phyloP scores from a whole-genome alignment of 768 basidiomycete species.

The Pleurotus platypus region DNA sequence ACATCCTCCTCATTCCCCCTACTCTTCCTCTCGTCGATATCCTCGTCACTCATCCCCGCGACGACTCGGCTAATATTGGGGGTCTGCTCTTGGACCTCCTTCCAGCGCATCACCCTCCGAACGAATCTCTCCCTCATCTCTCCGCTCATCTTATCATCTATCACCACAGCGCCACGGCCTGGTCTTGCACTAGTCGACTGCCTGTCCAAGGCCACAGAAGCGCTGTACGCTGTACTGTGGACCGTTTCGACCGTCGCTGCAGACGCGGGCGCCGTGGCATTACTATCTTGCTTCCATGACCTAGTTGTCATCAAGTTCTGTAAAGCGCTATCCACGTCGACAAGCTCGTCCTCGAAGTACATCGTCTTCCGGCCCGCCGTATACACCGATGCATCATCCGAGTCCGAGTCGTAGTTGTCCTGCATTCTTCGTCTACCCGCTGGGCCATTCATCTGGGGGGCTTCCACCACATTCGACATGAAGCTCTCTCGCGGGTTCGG shows the following conservation, averaged over 20 bases:
- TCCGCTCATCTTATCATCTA: slow-evolving; percentile 52
- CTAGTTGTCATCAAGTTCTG: background rate
- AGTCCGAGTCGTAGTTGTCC: slow-evolving; percentile 25
- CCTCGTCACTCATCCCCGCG: background rate
- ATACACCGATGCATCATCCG: slow-evolving; percentile 8
- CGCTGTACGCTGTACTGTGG: too few relatives aligned
- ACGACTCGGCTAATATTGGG: background rate
- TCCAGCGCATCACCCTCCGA: slow-evolving; percentile 45
- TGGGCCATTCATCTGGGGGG: background rate
- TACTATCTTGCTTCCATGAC: background rate
- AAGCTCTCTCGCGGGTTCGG: background rate
- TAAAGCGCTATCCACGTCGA: background rate
- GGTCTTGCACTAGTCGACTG: background rate
- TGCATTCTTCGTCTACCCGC: background rate
- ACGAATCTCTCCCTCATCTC: slow-evolving; percentile 47
- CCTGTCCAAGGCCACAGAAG: background rate
- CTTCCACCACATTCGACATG: background rate
- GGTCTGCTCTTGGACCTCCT: background rate
- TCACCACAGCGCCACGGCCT: slow-evolving; percentile 41
- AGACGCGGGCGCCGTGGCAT: too few relatives aligned
- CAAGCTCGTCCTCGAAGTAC: slow-evolving; percentile 7
- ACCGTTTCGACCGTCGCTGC: too few relatives aligned
- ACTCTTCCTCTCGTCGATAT: too few relatives aligned
- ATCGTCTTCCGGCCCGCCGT: slow-evolving; percentile 8
- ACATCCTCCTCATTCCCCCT: background rate